Percentiles rank a stretch among this genome's conserved stretches.
Evolutionary conservation across 352 stramenopile species (phyloP).

Genomic region (Pythium phragmitis): DNA sequence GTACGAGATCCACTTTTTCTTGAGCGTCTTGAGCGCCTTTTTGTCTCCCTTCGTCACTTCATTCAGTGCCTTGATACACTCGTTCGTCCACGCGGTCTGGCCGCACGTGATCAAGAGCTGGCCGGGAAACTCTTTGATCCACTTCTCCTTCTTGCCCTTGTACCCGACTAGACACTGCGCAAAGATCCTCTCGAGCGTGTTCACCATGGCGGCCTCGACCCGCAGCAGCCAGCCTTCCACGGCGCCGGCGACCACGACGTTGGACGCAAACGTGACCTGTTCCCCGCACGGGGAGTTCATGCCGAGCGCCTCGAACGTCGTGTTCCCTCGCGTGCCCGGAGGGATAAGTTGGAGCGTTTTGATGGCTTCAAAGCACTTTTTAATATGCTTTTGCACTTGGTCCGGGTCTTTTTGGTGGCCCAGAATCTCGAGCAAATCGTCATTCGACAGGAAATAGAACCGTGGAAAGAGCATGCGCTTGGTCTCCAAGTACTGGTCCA

Average conservation of each 20-base stretch:
- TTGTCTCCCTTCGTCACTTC: slow-evolving; percentile 91
- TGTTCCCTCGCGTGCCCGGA: slow-evolving; percentile 69
- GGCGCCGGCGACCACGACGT: slow-evolving; percentile 86
- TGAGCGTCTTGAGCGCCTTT: slow-evolving; percentile 88
- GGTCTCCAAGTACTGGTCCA: slow-evolving; percentile 87
- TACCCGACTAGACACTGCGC: slow-evolving; percentile 83
- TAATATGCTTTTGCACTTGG: slow-evolving; percentile 90
- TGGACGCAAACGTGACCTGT: slow-evolving; percentile 78
- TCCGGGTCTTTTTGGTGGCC: slow-evolving; percentile 87
- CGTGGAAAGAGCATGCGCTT: slow-evolving; percentile 87
- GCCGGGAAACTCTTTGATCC: slow-evolving; percentile 93
- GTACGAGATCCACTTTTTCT: slow-evolving; percentile 94
- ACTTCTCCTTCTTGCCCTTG: slow-evolving; percentile 94
- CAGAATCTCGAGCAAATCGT: slow-evolving; percentile 85
- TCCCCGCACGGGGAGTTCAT: slow-evolving; percentile 92
- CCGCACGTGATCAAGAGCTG: slow-evolving; percentile 93
- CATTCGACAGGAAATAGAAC: slow-evolving; percentile 90
- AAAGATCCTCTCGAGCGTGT: slow-evolving; percentile 84
- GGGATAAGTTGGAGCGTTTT: slow-evolving; percentile 74
- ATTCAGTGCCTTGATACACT: slow-evolving; percentile 93
- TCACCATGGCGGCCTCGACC: slow-evolving; percentile 85
- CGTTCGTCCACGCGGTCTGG: slow-evolving; percentile 91
- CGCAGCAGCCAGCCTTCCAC: slow-evolving; percentile 90
- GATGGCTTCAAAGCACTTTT: slow-evolving; percentile 92
- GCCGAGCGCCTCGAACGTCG: slow-evolving; percentile 83